Conservation (phyloP, 192 early-diverging fungal genomes). For the Linderina pennispora region DNA sequence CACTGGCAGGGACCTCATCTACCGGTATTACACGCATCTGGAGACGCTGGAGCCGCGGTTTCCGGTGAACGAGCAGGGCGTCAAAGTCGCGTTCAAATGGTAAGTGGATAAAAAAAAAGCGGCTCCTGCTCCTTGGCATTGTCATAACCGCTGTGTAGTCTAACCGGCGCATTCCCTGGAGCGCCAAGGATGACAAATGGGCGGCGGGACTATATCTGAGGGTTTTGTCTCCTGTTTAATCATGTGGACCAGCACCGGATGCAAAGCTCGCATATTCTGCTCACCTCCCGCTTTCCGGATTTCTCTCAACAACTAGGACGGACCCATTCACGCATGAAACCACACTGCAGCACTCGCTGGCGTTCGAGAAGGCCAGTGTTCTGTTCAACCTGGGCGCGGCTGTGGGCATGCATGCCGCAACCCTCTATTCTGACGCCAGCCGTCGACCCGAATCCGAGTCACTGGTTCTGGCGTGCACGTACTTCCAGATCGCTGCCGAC, state of each 20-base stretch:
- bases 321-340: conserved; percentile 81
- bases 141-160: too few species aligned
- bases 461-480: conserved; percentile 79
- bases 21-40: conserved; percentile 95
- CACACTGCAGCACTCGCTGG: conserved; percentile 86
- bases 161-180: too few species aligned
- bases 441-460: conserved; percentile 46
- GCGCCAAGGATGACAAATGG: too few species aligned
- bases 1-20: conserved; percentile 89
- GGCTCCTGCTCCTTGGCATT: too few species aligned
- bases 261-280: too few species aligned
- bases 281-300: too few species aligned
- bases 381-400: conserved; percentile 92
- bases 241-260: too few species aligned
- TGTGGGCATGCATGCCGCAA: conserved; percentile 50
- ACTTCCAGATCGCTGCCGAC: conserved; percentile 89
- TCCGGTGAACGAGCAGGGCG: conserved; percentile 85
- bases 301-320: conserved; percentile 25
- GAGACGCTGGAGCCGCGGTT: conserved; percentile 92
- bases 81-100: conserved; percentile 91
- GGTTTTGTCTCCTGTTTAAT: too few species aligned
- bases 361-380: conserved; percentile 94
- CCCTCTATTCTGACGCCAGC: conserved; percentile 42
- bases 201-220: too few species aligned
- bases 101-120: too few species aligned